A percentile compares a stretch with the other conserved stretches of the same genome.
Evolutionary conservation across 176 grass and related monocot species (phyloP).

Genomic region (Elymus sibiricus): DNA sequence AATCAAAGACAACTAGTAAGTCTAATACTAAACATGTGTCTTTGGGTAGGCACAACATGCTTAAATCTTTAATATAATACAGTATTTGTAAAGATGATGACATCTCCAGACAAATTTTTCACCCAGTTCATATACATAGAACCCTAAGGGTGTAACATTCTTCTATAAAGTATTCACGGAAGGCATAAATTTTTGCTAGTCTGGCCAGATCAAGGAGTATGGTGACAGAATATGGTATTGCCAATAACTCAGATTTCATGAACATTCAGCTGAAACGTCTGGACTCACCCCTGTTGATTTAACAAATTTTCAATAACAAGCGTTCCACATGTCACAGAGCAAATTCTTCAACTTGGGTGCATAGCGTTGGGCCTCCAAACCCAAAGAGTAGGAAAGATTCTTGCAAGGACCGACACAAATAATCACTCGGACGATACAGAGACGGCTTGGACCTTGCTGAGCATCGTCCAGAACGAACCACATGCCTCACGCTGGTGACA

Average conservation of each 20-base stretch:
- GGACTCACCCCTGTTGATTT: neutral
- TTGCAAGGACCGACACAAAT: neutral
- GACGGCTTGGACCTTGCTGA: neutral
- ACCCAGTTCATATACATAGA: neutral
- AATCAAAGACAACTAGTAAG: constrained; percentile 15
- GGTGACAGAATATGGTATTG: neutral
- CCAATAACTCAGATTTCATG: neutral
- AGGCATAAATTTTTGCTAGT: neutral
- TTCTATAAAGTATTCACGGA: neutral
- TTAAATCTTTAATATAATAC: neutral
- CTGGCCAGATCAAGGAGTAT: neutral
- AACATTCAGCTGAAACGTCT: neutral
- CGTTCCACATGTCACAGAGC: neutral
- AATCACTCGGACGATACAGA: neutral
- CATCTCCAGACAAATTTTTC: neutral
- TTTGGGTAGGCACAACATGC: neutral
- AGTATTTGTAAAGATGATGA: neutral
- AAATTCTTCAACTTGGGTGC: neutral
- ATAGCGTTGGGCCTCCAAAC: neutral
- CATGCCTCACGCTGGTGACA: neutral
- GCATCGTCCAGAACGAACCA: neutral
- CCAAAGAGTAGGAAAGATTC: neutral
- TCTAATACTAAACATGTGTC: neutral
- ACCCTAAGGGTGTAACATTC: neutral
- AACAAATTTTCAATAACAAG: neutral